Percentiles rank a stretch among this genome's conserved stretches.
phyloP scores from a whole-genome alignment of 2,329 filamentous ascomycete species.

The Lasiodiplodia sp. region DNA sequence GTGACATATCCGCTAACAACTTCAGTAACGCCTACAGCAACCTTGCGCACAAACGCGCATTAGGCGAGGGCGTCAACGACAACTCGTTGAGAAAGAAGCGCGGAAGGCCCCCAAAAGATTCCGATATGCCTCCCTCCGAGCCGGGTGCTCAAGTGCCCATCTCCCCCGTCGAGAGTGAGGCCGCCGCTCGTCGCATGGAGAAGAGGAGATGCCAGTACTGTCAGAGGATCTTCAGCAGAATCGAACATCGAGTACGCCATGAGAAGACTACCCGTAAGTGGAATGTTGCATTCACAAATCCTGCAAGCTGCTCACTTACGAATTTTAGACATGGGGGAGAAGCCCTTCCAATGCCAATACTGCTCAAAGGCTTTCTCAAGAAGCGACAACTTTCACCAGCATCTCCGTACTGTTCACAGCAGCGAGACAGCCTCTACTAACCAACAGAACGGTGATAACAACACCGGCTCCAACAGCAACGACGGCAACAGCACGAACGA shows the following conservation, averaged over 20 bases:
- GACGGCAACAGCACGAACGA: constrained; percentile 2
- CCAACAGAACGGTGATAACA: constrained; percentile 17
- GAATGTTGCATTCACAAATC: neutral
- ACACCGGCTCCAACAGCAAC: neutral
- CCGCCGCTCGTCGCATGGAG: constrained; percentile 16
- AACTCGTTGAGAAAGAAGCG: constrained; percentile 7
- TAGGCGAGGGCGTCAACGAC: constrained; percentile 18
- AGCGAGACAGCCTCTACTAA: neutral
- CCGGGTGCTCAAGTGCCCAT: neutral
- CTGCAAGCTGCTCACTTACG: neutral
- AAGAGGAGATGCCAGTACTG: constrained; percentile 26
- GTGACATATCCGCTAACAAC: neutral
- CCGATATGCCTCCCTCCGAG: neutral
- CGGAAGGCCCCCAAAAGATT: constrained; percentile 7
- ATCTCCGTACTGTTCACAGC: constrained; percentile 25
- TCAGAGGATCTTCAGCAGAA: constrained; percentile 22
- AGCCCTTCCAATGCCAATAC: constrained; percentile 20
- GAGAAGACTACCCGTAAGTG: constrained; percentile 28
- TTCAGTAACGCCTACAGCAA: neutral
- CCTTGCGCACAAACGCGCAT: neutral
- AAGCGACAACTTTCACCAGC: constrained; percentile 28
- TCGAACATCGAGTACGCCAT: constrained; percentile 25
- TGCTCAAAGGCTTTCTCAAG: constrained; percentile 29
- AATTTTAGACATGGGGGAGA: constrained; percentile 23
- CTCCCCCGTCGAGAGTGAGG: constrained; percentile 8